These are phyloP conservation scores for Beta lomatogona DNA, from an alignment of 179 eudicot species.

Conservation along the genomic window DNA sequence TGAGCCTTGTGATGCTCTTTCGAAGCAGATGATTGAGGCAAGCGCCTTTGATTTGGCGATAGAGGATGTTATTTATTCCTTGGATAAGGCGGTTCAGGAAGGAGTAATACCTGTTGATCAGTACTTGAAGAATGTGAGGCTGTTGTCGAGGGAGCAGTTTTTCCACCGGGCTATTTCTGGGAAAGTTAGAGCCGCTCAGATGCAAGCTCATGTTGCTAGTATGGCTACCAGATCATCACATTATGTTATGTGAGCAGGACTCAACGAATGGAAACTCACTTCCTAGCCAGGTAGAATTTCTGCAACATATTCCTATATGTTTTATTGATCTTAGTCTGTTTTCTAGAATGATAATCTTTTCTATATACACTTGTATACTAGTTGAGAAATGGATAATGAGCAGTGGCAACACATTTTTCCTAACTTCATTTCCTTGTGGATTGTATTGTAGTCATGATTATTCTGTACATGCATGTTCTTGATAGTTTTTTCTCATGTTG, in stretches of 20 bases:
- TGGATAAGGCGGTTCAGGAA: slow-evolving; percentile 87
- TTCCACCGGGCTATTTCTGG: slow-evolving; percentile 67
- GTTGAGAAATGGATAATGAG: neutral
- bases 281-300: slow-evolving; percentile 22
- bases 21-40: slow-evolving; percentile 81
- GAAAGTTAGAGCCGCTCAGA: slow-evolving; percentile 75
- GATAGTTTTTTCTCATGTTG: too few relatives aligned
- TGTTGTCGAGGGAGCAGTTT: slow-evolving; percentile 84
- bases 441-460: neutral
- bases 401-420: neutral
- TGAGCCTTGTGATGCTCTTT: slow-evolving; percentile 62
- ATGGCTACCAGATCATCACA: slow-evolving; percentile 77
- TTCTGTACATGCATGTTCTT: neutral
- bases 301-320: neutral
- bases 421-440: neutral
- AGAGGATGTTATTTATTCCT: slow-evolving; percentile 74
- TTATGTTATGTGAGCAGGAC: slow-evolving; percentile 39
- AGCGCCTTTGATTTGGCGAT: slow-evolving; percentile 78
- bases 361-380: neutral
- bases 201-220: slow-evolving; percentile 83
- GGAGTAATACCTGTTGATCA: slow-evolving; percentile 77
- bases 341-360: neutral
- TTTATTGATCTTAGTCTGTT: neutral
- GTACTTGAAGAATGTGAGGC: slow-evolving; percentile 78
- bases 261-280: slow-evolving; percentile 7